phyloP scores from a whole-genome alignment of 2,329 filamentous ascomycete genomes.

The Aspergillus udagawae region DNA sequence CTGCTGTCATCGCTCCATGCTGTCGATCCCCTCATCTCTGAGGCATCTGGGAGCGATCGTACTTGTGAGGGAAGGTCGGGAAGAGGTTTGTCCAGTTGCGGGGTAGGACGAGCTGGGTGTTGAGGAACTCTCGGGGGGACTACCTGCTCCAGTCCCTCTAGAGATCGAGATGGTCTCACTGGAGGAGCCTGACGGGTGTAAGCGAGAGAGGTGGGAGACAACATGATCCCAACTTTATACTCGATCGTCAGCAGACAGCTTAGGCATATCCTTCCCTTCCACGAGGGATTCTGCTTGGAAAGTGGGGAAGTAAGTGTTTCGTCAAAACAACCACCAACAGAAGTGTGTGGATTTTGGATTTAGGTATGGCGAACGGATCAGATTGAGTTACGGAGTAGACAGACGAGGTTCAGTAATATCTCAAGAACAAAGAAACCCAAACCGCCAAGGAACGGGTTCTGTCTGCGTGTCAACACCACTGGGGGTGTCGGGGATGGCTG shows the following conservation, averaged over 20 bases:
- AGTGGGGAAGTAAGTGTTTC: neutral
- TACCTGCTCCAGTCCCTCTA: slow-evolving; percentile 36
- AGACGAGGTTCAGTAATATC: neutral
- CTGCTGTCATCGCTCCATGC: slow-evolving; percentile 29
- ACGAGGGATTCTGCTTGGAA: neutral
- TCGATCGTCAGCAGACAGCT: neutral
- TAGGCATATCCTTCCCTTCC: neutral
- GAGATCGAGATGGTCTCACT: slow-evolving; percentile 30
- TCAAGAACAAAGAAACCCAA: neutral
- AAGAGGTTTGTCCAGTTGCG: slow-evolving; percentile 30
- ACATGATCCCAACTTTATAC: slow-evolving; percentile 11
- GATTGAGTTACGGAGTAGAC: neutral
- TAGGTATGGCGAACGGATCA: neutral
- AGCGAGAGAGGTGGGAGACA: slow-evolving; percentile 18
- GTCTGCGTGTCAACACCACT: neutral
- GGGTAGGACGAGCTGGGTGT: slow-evolving; percentile 13
- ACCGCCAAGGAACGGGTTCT: neutral
- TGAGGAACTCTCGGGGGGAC: slow-evolving; percentile 25
- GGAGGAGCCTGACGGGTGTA: slow-evolving; percentile 27
- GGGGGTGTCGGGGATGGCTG: neutral
- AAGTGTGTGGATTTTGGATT: neutral
- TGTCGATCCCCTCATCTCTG: slow-evolving; percentile 20
- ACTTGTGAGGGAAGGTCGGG: slow-evolving; percentile 26
- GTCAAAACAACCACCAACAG: neutral
- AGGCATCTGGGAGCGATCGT: slow-evolving; percentile 18